phyloP scores from a whole-genome alignment of 345 rosid species.

The Erodium maritimum region DNA sequence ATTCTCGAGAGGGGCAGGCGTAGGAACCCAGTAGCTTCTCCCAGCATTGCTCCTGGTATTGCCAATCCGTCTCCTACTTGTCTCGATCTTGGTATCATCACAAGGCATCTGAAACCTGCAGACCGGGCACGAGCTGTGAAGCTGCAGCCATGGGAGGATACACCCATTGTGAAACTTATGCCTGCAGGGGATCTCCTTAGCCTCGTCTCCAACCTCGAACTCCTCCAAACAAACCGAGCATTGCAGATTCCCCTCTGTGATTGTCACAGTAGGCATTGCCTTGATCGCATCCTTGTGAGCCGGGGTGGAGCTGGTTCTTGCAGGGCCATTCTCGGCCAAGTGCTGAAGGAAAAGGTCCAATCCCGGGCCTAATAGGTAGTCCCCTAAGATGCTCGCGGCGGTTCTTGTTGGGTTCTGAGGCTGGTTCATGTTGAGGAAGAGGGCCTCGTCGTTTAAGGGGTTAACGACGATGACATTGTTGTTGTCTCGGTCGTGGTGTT shows the following conservation, averaged over 20 bases:
- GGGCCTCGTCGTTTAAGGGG: constrained; percentile 25
- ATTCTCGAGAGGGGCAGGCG: constrained; percentile 63
- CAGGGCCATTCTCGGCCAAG: constrained; percentile 28
- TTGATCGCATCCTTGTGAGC: constrained; percentile 24
- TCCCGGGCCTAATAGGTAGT: constrained; percentile 35
- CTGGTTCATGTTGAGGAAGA: constrained; percentile 14
- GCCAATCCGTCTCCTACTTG: constrained; percentile 18
- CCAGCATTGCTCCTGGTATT: constrained; percentile 27
- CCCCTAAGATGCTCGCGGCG: constrained; percentile 14
- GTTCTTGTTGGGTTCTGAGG: constrained; percentile 5
- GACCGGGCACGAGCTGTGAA: constrained; percentile 88
- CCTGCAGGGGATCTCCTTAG: constrained; percentile 59
- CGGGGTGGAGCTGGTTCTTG: constrained; percentile 25
- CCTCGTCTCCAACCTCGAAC: constrained; percentile 44
- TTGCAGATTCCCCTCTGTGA: constrained; percentile 14
- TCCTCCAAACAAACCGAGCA: constrained; percentile 50
- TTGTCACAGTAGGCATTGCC: constrained; percentile 29
- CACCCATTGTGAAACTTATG: constrained; percentile 72
- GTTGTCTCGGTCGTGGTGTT: constrained; percentile 7
- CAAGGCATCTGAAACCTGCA: constrained; percentile 70
- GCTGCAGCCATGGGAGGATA: constrained; percentile 80
- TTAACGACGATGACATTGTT: constrained; percentile 21
- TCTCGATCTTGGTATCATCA: constrained; percentile 43
- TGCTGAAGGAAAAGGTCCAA: constrained; percentile 31
- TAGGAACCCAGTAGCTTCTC: constrained; percentile 41